These are phyloP conservation scores for Acacia concinna DNA, from an alignment of 331 rosid species.

Conservation along the genomic window DNA sequence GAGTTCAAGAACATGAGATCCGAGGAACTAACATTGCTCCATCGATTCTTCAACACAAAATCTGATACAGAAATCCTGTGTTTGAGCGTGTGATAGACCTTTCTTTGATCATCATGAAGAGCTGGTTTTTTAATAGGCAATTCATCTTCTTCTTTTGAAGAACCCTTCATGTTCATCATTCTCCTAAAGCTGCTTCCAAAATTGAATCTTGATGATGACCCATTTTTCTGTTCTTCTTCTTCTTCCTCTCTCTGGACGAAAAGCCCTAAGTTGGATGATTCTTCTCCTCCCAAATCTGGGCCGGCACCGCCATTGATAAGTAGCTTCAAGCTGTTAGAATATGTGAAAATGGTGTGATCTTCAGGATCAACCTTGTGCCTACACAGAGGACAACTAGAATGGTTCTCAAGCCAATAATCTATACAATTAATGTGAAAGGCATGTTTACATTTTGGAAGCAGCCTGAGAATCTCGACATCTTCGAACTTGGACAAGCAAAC, in stretches of 20 bases:
- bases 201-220: slow-evolving; percentile 80
- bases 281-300: slow-evolving; percentile 52
- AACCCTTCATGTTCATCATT: slow-evolving; percentile 33
- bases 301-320: slow-evolving; percentile 35
- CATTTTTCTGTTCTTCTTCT: slow-evolving; percentile 16
- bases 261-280: slow-evolving; percentile 63
- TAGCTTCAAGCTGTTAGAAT: slow-evolving; percentile 67
- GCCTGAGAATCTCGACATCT: slow-evolving; percentile 72
- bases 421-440: slow-evolving; percentile 89
- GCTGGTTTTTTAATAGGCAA: slow-evolving; percentile 41
- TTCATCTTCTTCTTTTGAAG: slow-evolving; percentile 49
- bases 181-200: slow-evolving; percentile 86
- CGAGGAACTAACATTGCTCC: slow-evolving; percentile 89
- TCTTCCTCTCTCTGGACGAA: slow-evolving; percentile 85
- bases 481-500: slow-evolving; percentile 86
- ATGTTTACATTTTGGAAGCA: slow-evolving; percentile 85
- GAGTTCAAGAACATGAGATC: slow-evolving; percentile 83
- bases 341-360: slow-evolving; percentile 53
- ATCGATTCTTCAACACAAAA: slow-evolving; percentile 70
- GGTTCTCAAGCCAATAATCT: slow-evolving; percentile 91
- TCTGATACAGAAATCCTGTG: slow-evolving; percentile 76
- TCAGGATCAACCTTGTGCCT: slow-evolving; percentile 64
- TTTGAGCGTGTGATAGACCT: slow-evolving; percentile 59
- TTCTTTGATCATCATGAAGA: slow-evolving; percentile 19
- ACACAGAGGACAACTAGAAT: slow-evolving; percentile 93